Evolutionary conservation across 140 eudicot species (phyloP).

Genomic region (Flaveria floridana): DNA sequence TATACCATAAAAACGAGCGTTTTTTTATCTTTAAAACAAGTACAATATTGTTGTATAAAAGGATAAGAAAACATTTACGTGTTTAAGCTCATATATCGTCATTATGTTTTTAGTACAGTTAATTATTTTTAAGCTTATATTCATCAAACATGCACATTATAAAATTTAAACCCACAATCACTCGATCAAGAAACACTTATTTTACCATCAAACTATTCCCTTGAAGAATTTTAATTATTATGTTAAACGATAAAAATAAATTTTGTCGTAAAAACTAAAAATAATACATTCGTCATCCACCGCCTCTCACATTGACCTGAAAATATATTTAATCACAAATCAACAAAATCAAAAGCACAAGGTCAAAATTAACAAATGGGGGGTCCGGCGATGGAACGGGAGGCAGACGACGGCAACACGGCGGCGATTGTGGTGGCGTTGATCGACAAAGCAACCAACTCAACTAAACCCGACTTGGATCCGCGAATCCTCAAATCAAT

Average conservation of each 20-base stretch:
- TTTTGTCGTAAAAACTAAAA: not conserved
- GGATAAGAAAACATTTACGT: too few species aligned
- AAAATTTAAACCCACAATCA: too few species aligned
- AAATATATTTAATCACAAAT: conserved; percentile 22
- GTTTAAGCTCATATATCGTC: too few species aligned
- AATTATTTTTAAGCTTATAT: too few species aligned
- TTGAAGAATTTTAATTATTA: too few species aligned
- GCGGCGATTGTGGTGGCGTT: conserved; percentile 59
- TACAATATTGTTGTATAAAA: too few species aligned
- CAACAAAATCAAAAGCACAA: conserved; percentile 11
- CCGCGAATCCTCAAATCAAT: conserved; percentile 87
- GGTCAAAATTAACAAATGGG: conserved; percentile 15
- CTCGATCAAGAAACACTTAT: accelerated
- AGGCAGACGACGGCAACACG: conserved; percentile 36
- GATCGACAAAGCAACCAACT: conserved; percentile 79
- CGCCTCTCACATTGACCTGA: conserved; percentile 35
- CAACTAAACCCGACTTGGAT: conserved; percentile 70
- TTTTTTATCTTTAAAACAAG: too few species aligned
- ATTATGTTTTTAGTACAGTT: too few species aligned
- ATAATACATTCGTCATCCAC: conserved; percentile 23
- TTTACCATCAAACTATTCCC: too few species aligned
- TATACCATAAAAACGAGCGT: too few species aligned
- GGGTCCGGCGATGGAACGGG: conserved; percentile 33
- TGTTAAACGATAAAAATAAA: not conserved
- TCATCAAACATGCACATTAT: too few species aligned